Evolutionary conservation across 768 basidiomycete species (phyloP).

Genomic region (Trametes villosa): DNA sequence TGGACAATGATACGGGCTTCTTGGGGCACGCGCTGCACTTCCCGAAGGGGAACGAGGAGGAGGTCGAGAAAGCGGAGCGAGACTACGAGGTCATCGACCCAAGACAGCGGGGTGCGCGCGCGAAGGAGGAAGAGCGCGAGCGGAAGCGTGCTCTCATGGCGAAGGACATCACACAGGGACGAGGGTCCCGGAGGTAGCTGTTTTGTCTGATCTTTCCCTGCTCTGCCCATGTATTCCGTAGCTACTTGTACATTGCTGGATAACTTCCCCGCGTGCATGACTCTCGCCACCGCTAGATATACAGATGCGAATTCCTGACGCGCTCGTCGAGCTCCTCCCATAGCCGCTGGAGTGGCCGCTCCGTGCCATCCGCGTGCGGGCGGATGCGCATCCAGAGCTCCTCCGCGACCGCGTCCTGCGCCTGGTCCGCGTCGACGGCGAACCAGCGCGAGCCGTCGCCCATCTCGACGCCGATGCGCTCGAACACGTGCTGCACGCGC

Average conservation of each 20-base stretch:
- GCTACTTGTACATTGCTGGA: conserved; percentile 6
- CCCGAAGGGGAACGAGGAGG: conserved; percentile 79
- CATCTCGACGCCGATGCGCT: conserved; percentile 58
- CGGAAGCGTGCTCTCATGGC: conserved; percentile 47
- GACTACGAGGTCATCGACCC: conserved; percentile 94
- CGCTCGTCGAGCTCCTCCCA: conserved; percentile 46
- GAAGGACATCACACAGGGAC: conserved; percentile 28
- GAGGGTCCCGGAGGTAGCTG: conserved; percentile 32
- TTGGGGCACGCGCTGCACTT: conserved; percentile 73
- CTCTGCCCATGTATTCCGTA: not conserved
- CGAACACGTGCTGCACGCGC: conserved; percentile 64
- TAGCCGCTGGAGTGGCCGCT: conserved; percentile 49
- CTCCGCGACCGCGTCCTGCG: conserved; percentile 51
- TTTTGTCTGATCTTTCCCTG: not conserved
- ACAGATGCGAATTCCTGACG: conserved; percentile 24
- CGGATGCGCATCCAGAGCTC: conserved; percentile 60
- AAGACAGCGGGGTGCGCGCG: conserved; percentile 68
- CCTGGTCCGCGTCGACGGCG: conserved; percentile 59
- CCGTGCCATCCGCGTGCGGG: conserved; percentile 45
- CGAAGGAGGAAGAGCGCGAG: conserved; percentile 79
- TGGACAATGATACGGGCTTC: conserved; percentile 79
- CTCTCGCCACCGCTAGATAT: conserved; percentile 13
- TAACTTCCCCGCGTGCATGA: not conserved
- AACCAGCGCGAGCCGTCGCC: conserved; percentile 49
- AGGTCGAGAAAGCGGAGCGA: conserved; percentile 74